Conservation (phyloP, 139 green algal genomes). For the Mesotaenium endlicherianum region DNA sequence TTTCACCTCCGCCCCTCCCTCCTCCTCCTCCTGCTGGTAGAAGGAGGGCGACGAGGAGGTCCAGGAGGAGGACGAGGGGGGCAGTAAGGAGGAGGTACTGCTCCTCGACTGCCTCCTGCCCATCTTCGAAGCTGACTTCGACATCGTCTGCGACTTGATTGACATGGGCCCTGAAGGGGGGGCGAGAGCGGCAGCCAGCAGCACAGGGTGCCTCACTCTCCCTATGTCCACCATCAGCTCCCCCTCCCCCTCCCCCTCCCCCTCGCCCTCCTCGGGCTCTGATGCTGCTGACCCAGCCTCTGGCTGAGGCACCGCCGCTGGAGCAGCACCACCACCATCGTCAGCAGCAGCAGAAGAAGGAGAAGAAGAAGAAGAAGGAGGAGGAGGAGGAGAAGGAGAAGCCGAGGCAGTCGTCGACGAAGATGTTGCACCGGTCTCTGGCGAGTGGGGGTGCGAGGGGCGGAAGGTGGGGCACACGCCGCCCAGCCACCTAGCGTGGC, state of each 20-base stretch:
- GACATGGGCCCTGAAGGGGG: neutral
- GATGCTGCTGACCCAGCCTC: no score
- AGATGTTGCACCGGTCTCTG: no score
- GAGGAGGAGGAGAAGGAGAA: no score
- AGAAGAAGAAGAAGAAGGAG: no score
- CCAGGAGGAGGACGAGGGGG: neutral
- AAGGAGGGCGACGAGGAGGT: neutral
- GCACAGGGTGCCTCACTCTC: conserved; percentile 45
- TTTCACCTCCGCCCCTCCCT: neutral
- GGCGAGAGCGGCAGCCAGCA: conserved; percentile 42
- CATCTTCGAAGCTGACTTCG: neutral
- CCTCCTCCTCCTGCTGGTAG: neutral
- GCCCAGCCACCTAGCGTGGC: conserved; percentile 53
- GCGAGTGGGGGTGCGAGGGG: neutral
- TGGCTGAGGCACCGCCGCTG: no score
- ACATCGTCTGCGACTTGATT: neutral
- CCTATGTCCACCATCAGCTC: conserved; percentile 17
- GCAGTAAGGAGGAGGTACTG: no score
- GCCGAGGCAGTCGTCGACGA: neutral
- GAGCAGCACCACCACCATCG: neutral
- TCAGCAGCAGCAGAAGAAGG: no score
- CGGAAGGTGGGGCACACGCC: conserved; percentile 4
- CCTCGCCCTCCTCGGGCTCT: neutral
- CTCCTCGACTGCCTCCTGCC: neutral
- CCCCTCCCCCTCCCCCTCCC: neutral